Evolutionary conservation across 2,329 filamentous ascomycete species (phyloP).

Genomic region (Davidsoniella neocaledoniae): DNA sequence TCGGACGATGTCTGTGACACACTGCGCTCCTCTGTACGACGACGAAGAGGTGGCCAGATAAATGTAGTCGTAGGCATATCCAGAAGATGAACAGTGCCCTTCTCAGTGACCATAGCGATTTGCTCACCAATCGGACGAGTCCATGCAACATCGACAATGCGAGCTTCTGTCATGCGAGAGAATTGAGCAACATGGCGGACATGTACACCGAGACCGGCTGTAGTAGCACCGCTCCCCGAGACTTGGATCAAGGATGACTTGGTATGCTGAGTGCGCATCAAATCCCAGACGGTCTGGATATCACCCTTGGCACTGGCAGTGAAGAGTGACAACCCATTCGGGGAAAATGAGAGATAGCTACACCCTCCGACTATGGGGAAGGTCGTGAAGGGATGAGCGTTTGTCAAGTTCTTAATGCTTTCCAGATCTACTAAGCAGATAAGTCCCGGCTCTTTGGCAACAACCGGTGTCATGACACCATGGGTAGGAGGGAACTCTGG

Average conservation of each 20-base stretch:
- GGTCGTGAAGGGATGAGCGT: constrained; percentile 48
- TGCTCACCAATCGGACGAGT: constrained; percentile 64
- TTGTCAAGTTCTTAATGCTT: constrained; percentile 33
- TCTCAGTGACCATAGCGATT: constrained; percentile 77
- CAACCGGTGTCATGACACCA: constrained; percentile 38
- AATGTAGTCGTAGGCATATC: constrained; percentile 71
- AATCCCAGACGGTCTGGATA: constrained; percentile 65
- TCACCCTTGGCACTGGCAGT: constrained; percentile 75
- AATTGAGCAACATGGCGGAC: constrained; percentile 81
- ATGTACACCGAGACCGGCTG: constrained; percentile 28
- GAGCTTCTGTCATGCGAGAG: constrained; percentile 77
- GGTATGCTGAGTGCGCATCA: constrained; percentile 48
- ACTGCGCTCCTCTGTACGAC: constrained; percentile 29
- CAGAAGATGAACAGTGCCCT: constrained; percentile 87
- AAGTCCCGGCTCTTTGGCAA: constrained; percentile 50
- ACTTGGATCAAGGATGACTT: constrained; percentile 42
- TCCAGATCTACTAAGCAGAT: constrained; percentile 62
- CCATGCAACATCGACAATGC: constrained; percentile 84
- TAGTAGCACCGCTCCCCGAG: constrained; percentile 26
- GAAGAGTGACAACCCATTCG: constrained; percentile 55
- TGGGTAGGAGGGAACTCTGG: constrained; percentile 60
- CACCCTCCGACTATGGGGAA: constrained; percentile 59
- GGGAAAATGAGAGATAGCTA: constrained; percentile 66
- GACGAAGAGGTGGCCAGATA: constrained; percentile 65
- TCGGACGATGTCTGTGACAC: constrained; percentile 22